These are phyloP conservation scores for Lecanosticta acicola DNA, from an alignment of 2,329 filamentous ascomycete genomes.

Conservation along the genomic window DNA sequence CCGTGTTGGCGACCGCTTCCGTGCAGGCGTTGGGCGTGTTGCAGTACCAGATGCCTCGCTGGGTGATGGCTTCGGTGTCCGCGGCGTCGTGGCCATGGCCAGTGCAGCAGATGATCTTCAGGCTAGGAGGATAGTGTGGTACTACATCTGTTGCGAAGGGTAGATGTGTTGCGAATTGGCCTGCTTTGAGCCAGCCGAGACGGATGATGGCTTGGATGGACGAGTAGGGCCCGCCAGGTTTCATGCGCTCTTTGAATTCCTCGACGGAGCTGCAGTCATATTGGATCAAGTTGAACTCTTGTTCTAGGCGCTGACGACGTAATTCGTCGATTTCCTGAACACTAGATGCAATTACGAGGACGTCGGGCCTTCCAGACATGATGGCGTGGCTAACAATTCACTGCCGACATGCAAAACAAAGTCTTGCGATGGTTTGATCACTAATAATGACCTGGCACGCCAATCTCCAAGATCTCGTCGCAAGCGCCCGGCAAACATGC, in stretches of 20 bases:
- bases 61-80: slow-evolving; percentile 54
- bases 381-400: no score
- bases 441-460: no score
- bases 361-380: not conserved
- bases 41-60: slow-evolving; percentile 61
- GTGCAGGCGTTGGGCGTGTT: slow-evolving; percentile 64
- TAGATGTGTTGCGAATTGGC: slow-evolving; percentile 35
- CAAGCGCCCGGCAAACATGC: not conserved
- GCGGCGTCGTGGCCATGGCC: slow-evolving; percentile 61
- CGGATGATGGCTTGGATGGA: slow-evolving; percentile 45
- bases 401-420: no score
- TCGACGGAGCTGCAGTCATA: slow-evolving; percentile 34
- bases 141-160: slow-evolving; percentile 18
- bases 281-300: slow-evolving; percentile 34
- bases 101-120: slow-evolving; percentile 53
- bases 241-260: slow-evolving; percentile 35
- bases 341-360: slow-evolving; percentile 10
- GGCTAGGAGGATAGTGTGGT: slow-evolving; percentile 42
- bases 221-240: slow-evolving; percentile 34
- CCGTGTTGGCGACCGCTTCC: slow-evolving; percentile 66
- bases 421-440: no score
- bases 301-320: slow-evolving; percentile 31
- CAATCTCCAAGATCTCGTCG: not conserved
- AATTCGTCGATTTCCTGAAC: slow-evolving; percentile 28
- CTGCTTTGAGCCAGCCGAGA: slow-evolving; percentile 58